Conservation (phyloP, 345 rosid genomes). For the Microcos paniculata region DNA sequence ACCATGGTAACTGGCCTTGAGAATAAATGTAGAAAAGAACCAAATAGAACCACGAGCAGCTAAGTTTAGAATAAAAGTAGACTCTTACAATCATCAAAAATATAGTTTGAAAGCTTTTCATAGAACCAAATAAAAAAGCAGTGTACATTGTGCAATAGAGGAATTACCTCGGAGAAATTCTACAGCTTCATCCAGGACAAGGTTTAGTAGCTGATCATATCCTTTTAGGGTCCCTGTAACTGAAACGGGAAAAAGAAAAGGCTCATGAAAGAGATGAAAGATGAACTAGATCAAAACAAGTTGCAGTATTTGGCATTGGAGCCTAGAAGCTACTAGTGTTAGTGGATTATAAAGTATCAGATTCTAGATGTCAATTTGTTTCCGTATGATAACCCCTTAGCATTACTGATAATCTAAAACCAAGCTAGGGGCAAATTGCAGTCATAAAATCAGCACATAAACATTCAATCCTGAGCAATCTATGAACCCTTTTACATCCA, state of each 20-base stretch:
- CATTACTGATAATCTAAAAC: neutral
- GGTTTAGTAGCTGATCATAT: conserved; percentile 89
- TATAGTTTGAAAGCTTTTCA: neutral
- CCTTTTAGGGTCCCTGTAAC: conserved; percentile 96
- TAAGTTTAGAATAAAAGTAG: neutral
- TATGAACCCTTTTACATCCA: neutral
- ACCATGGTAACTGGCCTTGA: neutral
- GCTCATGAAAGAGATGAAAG: neutral
- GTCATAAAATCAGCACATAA: neutral
- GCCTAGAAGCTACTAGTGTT: neutral
- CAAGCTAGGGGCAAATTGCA: neutral
- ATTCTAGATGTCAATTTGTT: neutral
- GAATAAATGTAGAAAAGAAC: neutral
- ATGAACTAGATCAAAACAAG: neutral
- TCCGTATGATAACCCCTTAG: neutral
- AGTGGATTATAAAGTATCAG: neutral
- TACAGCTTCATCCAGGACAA: conserved; percentile 87
- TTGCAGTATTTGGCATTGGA: neutral
- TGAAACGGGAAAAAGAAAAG: conserved; percentile 23
- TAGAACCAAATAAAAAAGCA: neutral
- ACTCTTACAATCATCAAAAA: neutral
- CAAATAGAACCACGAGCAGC: neutral
- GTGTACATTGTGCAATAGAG: neutral
- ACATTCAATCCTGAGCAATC: neutral
- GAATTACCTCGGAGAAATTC: conserved; percentile 83